Percentiles rank a stretch among this genome's conserved stretches.
Evolutionary conservation across 2,329 filamentous ascomycete genomes (phyloP).

Genomic region (Dactylellina parvicollis): DNA sequence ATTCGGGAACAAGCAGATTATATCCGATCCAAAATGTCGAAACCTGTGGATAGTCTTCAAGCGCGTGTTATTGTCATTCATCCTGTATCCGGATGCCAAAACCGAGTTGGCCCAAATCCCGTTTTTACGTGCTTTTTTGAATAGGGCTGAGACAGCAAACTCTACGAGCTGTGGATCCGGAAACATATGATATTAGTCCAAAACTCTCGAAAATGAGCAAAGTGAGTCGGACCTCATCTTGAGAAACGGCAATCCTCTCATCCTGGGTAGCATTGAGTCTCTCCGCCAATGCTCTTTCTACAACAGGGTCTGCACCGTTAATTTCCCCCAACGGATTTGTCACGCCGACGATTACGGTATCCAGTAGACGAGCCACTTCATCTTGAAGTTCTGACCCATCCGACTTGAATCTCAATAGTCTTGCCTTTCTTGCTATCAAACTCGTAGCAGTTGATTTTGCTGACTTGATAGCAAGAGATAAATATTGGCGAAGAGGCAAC

Average conservation of each 20-base stretch:
- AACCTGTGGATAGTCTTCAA: conserved; percentile 49
- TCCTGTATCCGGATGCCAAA: conserved; percentile 24
- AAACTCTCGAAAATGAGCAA: too few species aligned
- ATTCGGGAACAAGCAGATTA: conserved; percentile 69
- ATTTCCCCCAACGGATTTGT: conserved; percentile 56
- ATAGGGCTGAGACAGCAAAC: conserved; percentile 27
- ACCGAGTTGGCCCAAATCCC: conserved; percentile 36
- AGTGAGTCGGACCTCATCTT: conserved; percentile 47
- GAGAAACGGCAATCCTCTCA: conserved; percentile 29
- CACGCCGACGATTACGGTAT: conserved; percentile 74
- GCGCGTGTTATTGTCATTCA: conserved; percentile 23
- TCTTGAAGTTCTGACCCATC: conserved; percentile 30
- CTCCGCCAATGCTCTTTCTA: conserved; percentile 34
- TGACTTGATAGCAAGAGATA: conserved; percentile 60
- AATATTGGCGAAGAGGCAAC: conserved; percentile 74
- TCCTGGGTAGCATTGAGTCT: conserved; percentile 44
- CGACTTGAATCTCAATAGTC: conserved; percentile 38
- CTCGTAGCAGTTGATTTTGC: conserved; percentile 36
- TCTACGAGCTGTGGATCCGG: conserved; percentile 19
- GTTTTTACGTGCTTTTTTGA: conserved; percentile 27
- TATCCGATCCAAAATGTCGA: conserved; percentile 55
- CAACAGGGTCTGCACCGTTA: conserved; percentile 23
- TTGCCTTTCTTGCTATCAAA: conserved; percentile 33
- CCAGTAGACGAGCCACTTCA: conserved; percentile 70
- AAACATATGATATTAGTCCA: neutral